phyloP scores from a whole-genome alignment of 2,329 filamentous ascomycete genomes.

The Ramichloridium luteum region DNA sequence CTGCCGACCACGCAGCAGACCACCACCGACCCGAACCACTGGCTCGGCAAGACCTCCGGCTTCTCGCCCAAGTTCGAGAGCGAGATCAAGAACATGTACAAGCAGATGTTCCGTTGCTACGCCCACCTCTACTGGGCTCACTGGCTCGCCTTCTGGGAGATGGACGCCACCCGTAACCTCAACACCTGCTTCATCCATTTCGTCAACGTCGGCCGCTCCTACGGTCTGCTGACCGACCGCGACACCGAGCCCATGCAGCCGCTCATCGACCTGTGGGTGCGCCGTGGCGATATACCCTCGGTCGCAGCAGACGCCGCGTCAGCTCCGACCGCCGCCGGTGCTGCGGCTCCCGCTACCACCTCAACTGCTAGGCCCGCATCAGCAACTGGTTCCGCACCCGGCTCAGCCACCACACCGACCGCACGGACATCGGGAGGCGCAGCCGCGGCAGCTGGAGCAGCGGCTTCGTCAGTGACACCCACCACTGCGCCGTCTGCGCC shows the following conservation, averaged over 20 bases:
- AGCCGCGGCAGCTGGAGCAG: no score
- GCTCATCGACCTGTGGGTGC: constrained; percentile 81
- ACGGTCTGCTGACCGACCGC: constrained; percentile 65
- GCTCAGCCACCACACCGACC: no score
- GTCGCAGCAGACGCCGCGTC: constrained; percentile 1
- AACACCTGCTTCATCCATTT: constrained; percentile 45
- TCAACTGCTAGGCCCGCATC: neutral
- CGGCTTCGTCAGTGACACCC: no score
- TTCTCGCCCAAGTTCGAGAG: constrained; percentile 43
- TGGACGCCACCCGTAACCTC: constrained; percentile 37
- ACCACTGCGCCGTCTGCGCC: no score
- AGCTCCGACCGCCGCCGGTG: neutral
- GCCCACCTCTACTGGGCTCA: constrained; percentile 42
- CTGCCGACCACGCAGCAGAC: constrained; percentile 32
- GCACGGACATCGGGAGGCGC: no score
- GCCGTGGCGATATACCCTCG: constrained; percentile 68
- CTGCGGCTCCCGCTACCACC: neutral
- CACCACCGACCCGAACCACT: constrained; percentile 49
- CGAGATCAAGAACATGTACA: constrained; percentile 62
- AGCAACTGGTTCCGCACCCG: neutral
- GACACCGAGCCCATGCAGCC: constrained; percentile 95
- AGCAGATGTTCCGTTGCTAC: constrained; percentile 44
- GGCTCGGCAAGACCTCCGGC: constrained; percentile 83
- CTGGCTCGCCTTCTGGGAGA: constrained; percentile 41
- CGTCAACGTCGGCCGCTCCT: constrained; percentile 58